Evolutionary conservation across 805 yeast species (phyloP).

Genomic region (Yarrowia osloensis): DNA sequence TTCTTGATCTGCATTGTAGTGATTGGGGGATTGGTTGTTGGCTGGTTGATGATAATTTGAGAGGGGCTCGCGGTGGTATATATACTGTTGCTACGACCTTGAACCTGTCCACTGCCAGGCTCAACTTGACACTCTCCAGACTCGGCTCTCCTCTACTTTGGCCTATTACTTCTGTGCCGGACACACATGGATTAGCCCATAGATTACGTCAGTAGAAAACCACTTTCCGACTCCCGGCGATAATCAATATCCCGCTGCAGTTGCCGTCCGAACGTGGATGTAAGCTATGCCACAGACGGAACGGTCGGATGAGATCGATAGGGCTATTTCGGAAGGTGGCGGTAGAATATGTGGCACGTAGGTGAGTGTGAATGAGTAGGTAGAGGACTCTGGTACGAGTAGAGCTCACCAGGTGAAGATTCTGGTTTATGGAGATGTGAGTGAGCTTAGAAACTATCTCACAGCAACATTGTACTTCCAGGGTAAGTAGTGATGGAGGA

Average conservation of each 20-base stretch:
- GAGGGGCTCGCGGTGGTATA: not conserved
- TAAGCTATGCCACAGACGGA: not conserved
- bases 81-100: not conserved
- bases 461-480: too few relatives aligned
- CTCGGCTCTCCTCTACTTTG: not conserved
- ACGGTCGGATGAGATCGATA: not conserved
- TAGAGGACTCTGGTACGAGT: not conserved
- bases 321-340: not conserved
- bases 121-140: not conserved
- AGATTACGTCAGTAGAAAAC: not conserved
- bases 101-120: not conserved
- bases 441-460: too few relatives aligned
- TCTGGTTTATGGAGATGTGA: too few relatives aligned
- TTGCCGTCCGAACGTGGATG: not conserved
- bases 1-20: constrained; percentile 28
- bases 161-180: not conserved
- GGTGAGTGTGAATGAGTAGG: too few relatives aligned
- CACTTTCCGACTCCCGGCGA: not conserved
- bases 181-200: not conserved
- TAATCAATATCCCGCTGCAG: not conserved
- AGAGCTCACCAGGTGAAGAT: not conserved
- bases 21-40: not conserved
- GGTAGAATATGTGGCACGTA: not conserved
- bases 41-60: not conserved
- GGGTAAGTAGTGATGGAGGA: too few relatives aligned